Base-by-base conservation (phyloP, 225 moss, liverwort and hornwort species). In the Thuidium tamariscinum region DNA sequence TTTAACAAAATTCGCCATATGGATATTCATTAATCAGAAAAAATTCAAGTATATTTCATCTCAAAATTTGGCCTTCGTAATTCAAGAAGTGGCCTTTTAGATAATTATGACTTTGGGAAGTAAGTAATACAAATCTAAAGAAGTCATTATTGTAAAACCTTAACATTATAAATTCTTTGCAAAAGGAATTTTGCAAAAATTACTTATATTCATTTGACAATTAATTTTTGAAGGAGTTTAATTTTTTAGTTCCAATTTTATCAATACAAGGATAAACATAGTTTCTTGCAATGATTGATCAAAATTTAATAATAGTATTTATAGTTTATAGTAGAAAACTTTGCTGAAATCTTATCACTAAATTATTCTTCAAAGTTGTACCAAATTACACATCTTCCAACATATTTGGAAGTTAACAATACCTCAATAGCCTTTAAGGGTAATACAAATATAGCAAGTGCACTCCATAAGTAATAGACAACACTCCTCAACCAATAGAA, bases 241-340 rank as follows among this genome's bases (percentile, higher is more conserved):
- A 48, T 19, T 11, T 73, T 7, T 19, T 7, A 2, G 48, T 73
- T 48, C 7, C 30, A 48, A 11, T 1, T 41, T 41, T 26, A 26
- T 26, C 19, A 12, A 29, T 72, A 72, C 0, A 0, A 72, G 1
- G 18, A 30, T 46, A 72, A 48, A 73, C 20, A 73, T 73, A 32
- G 32, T 1, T 20, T 12, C 7, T 21, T 21, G 21, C 3, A 34
- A 34, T 74, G 32, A 49, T 49, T 32, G 49, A 32, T 32, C 4
- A 30, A 11, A 48, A 27, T 1, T 1, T 46, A 7, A 0, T 3
- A 1, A 18, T 4, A 11, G 11, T 11, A 11, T 73, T 7, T 73
- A 11, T 11, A 49, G 30, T 73, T 32, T 5, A 12, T 12, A 48
- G 12, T 7, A 19, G 19, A 46, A 46, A 72, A 46, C 10, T 72